Evolutionary conservation across 768 basidiomycete species (phyloP).

Genomic region (Pleurotus pulmonarius): DNA sequence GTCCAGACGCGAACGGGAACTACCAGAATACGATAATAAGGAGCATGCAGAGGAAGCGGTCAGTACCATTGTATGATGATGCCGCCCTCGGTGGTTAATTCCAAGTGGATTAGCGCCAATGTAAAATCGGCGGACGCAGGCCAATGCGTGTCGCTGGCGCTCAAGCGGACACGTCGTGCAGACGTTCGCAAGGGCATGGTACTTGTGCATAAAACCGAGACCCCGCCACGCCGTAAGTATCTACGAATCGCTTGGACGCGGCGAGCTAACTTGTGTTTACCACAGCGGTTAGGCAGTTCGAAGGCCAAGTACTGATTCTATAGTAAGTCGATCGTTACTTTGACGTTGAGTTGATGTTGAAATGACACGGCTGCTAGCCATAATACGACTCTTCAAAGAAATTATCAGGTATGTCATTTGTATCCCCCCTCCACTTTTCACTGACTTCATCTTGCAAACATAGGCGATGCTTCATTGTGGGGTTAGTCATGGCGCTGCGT

Average conservation of each 20-base stretch:
- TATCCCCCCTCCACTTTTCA: not conserved
- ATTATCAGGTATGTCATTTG: constrained; percentile 69
- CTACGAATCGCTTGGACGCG: not conserved
- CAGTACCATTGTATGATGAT: constrained; percentile 11
- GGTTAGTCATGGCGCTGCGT: constrained; percentile 31
- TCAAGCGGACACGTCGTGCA: constrained; percentile 82
- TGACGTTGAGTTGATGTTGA: too few relatives aligned
- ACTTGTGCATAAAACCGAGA: constrained; percentile 75
- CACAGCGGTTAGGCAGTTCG: constrained; percentile 77
- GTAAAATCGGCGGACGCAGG: constrained; percentile 90
- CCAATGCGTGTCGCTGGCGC: constrained; percentile 89
- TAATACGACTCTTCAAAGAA: constrained; percentile 89
- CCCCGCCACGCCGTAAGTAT: constrained; percentile 65
- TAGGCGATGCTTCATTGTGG: constrained; percentile 94
- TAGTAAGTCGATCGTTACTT: constrained; percentile 54
- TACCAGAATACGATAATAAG: constrained; percentile 78
- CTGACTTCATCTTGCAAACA: not conserved
- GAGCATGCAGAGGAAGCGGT: constrained; percentile 94
- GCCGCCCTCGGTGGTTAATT: not conserved
- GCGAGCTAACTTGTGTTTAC: not conserved
- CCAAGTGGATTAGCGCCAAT: constrained; percentile 50
- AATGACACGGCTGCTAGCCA: constrained; percentile 43
- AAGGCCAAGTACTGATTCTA: constrained; percentile 90
- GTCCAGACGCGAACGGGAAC: constrained; percentile 91
- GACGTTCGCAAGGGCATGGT: constrained; percentile 95